Base-by-base conservation (phyloP, 164 flowering plant genomes). In the Sextonia rubra region DNA sequence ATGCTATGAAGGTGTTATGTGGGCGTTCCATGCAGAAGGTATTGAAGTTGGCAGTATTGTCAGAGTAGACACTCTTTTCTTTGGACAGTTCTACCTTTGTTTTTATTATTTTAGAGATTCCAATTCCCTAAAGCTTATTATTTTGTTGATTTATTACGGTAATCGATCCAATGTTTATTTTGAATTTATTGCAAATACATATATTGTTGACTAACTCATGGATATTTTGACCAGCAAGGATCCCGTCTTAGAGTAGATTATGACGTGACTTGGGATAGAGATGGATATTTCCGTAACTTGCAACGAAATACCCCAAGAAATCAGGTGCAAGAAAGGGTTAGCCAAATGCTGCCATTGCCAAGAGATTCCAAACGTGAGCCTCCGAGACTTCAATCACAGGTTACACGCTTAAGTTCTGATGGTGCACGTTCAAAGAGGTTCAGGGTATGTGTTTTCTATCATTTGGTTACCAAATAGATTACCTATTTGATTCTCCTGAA, bases 21-120 rank as follows among this genome's bases (percentile, higher is more conserved):
- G 91, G 99, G 12, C 94, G 91, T 47, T 92, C 99, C 27, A 74
- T 94, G 85, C 91, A 89, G 69, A 94, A 94, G 97, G 99, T 94
- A 75, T 4, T 24, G 47, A 9, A 49, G 3, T 65, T 62, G 1
- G 48, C 72, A 73, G 61, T 22, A 18, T 3, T 58, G 17, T 25
- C 61, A 24, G n/a, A 20, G 11, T 47, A 0, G 32, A 52, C 37
- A 17, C 3, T 69, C 55, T 24, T 23, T 7, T 69, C 48, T 68
- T 4, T 47, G 24, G 4, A 24, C 30, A 26, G 15, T 18, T 52
- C 12, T 52, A 15, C 49, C 32, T 20, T 66, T 66, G 47, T 30
- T 20, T 30, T 20, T 32, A 32, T 4, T 24, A 6, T 29, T 56
- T 23, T 18, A 52, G 58, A 14, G 17, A 52, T 52, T 52, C n/a